Base-by-base conservation (phyloP, 2,329 filamentous ascomycete genomes). In the Colletotrichum lindemuthianum region DNA sequence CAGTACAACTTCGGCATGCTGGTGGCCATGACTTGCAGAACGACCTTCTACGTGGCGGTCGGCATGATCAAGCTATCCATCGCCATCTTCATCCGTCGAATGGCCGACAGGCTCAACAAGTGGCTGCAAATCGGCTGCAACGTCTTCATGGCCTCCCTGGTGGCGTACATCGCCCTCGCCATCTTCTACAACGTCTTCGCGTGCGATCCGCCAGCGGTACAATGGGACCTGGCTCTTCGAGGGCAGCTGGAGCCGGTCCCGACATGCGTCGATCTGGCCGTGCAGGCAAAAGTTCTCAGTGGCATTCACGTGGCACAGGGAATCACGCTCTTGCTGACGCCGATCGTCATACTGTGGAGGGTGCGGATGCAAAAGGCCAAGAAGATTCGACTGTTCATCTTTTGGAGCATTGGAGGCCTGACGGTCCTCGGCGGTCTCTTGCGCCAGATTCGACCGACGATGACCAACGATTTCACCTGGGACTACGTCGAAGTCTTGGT, bases 1-100 rank as follows among this genome's bases (percentile, higher is more conserved):
- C 71, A 78, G 44, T 72, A 73, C 52, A 67, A 71, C 34, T 52
- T 69, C 48, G 74, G 72, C 60, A 66, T 72, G 61, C 68, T 70
- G 36, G 69, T 67, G 9, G 60, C 64, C 7, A 61, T 70, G 16
- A 64, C 67, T 57, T 36, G 54, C 41, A 69, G 70, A 45, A 59
- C 70, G 16, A 53, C 75, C 10, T 75, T 74, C 63, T 76, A 70
- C 52, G 55, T 71, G 24, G 68, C 70, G 5, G 68, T 76, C 6
- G 75, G 75, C n/a, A 66, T 77, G 34, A 72, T 76, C 59, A 78
- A 78, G 59, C 70, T 77, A 16, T 76, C 74, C 4, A 76, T 78
- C n/a, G 70, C 71, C 8, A 68, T 75, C 33, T 78, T 78, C 67
- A 75, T 77, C 48, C 70, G 73, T n/a, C 71, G 76, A 7, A 69